These are phyloP conservation scores for Metschnikowia kofuensis DNA, from an alignment of 805 yeast species.

Conservation along the genomic window DNA sequence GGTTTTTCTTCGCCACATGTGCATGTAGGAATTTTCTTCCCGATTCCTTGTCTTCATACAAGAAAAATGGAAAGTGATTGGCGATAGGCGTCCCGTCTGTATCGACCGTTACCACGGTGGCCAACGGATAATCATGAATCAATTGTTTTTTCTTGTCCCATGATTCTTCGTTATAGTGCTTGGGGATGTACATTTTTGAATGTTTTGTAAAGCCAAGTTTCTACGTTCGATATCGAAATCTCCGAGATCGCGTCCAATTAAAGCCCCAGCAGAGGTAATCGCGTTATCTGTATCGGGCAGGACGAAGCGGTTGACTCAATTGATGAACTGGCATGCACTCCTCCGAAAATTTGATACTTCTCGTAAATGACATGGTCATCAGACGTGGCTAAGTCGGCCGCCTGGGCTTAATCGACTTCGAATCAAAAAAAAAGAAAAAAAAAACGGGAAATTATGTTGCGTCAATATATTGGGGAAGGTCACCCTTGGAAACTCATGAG, in stretches of 20 bases:
- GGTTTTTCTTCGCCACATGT: conserved; percentile 53
- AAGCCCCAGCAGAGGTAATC: not conserved
- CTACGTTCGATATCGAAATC: not conserved
- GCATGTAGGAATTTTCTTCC: conserved; percentile 46
- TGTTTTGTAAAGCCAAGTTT: not conserved
- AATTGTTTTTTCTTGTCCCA: conserved; percentile 40
- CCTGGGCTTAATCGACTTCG: too few relatives aligned
- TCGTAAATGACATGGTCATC: too few relatives aligned
- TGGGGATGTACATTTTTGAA: conserved; percentile 37
- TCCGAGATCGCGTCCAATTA: conserved; percentile 2
- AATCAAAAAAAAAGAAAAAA: too few relatives aligned
- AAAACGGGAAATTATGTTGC: too few relatives aligned
- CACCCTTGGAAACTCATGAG: too few relatives aligned
- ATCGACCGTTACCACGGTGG: conserved; percentile 44
- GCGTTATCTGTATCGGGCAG: not conserved
- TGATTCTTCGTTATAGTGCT: conserved; percentile 26
- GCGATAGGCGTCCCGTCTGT: conserved; percentile 43
- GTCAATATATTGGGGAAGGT: too few relatives aligned
- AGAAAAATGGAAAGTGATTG: conserved; percentile 55
- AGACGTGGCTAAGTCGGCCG: too few relatives aligned
- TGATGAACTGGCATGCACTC: too few relatives aligned
- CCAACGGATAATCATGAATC: conserved; percentile 50
- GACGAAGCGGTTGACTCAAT: not conserved
- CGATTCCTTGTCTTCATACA: conserved; percentile 33
- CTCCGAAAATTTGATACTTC: too few relatives aligned